Conservation (phyloP, 2,329 filamentous ascomycete species). For the Parafenestella ontariensis region DNA sequence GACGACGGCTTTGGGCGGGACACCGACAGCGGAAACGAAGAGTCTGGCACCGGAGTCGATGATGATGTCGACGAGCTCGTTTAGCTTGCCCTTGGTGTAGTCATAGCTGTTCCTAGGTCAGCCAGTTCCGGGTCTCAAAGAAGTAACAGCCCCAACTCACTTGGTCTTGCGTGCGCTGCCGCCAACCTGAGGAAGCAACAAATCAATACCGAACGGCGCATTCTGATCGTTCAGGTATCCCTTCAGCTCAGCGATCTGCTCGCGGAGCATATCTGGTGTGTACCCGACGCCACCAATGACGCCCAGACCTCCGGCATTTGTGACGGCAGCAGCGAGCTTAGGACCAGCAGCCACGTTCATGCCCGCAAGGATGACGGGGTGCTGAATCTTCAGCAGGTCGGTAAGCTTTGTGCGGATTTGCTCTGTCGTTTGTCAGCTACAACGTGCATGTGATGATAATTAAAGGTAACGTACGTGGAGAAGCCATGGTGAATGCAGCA, state of each 20-base stretch:
- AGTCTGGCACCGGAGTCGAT: slow-evolving; percentile 90
- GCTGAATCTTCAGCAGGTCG: slow-evolving; percentile 97
- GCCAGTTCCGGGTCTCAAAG: neutral
- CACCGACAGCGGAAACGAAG: slow-evolving; percentile 96
- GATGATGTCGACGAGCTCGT: slow-evolving; percentile 87
- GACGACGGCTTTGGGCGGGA: slow-evolving; percentile 87
- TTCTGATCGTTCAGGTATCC: slow-evolving; percentile 86
- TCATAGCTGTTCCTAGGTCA: slow-evolving; percentile 74
- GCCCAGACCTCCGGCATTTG: slow-evolving; percentile 94
- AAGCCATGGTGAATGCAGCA: slow-evolving; percentile 66
- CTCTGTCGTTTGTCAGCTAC: slow-evolving; percentile 61
- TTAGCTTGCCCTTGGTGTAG: slow-evolving; percentile 98
- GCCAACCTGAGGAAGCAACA: slow-evolving; percentile 92
- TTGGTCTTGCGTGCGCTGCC: slow-evolving; percentile 96
- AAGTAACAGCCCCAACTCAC: slow-evolving; percentile 50
- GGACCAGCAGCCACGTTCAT: slow-evolving; percentile 99
- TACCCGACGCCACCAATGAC: slow-evolving; percentile 96
- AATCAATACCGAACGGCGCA: slow-evolving; percentile 92
- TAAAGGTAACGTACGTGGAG: slow-evolving; percentile 70
- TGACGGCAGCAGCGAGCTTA: slow-evolving; percentile 94
- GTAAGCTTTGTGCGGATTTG: slow-evolving; percentile 90
- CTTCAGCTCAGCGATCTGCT: slow-evolving; percentile 96
- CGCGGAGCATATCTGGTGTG: slow-evolving; percentile 94
- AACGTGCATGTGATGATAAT: slow-evolving; percentile 21
- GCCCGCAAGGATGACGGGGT: slow-evolving; percentile 92